Conservation (phyloP, 331 rosid species). For the Spiraea crenata region DNA sequence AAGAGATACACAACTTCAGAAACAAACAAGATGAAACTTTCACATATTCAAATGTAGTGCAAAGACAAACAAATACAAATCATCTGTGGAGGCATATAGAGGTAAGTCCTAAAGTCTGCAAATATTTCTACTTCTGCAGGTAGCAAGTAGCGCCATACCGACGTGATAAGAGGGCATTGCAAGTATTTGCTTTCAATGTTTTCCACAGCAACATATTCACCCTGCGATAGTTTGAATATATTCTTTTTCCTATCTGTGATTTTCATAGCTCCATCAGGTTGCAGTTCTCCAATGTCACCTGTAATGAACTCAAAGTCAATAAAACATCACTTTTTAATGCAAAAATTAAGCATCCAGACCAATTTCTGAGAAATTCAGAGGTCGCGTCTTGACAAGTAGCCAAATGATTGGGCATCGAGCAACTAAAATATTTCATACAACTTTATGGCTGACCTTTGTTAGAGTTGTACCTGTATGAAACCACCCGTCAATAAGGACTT, state of each 20-base stretch:
- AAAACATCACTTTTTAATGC: not conserved
- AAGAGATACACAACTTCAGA: not conserved
- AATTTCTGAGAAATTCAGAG: not conserved
- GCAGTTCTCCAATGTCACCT: constrained; percentile 99
- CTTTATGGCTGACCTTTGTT: not conserved
- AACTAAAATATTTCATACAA: not conserved
- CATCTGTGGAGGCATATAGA: not conserved
- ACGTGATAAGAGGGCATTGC: constrained; percentile 69
- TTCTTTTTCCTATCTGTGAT: constrained; percentile 86
- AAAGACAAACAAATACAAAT: not conserved
- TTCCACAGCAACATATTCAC: constrained; percentile 91
- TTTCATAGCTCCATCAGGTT: constrained; percentile 81
- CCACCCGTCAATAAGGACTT: constrained; percentile 80
- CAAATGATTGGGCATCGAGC: not conserved
- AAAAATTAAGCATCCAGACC: constrained; percentile 9
- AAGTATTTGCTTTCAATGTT: constrained; percentile 66
- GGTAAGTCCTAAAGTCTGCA: not conserved
- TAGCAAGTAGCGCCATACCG: constrained; percentile 52
- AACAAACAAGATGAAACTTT: not conserved
- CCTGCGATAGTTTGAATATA: constrained; percentile 89
- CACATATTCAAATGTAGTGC: not conserved
- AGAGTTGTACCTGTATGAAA: constrained; percentile 77
- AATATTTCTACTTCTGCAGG: not conserved
- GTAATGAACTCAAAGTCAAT: constrained; percentile 23
- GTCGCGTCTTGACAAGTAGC: not conserved